These are phyloP conservation scores for Pilatotrama ljubarskyi DNA, from an alignment of 768 basidiomycete genomes.

Conservation along the genomic window DNA sequence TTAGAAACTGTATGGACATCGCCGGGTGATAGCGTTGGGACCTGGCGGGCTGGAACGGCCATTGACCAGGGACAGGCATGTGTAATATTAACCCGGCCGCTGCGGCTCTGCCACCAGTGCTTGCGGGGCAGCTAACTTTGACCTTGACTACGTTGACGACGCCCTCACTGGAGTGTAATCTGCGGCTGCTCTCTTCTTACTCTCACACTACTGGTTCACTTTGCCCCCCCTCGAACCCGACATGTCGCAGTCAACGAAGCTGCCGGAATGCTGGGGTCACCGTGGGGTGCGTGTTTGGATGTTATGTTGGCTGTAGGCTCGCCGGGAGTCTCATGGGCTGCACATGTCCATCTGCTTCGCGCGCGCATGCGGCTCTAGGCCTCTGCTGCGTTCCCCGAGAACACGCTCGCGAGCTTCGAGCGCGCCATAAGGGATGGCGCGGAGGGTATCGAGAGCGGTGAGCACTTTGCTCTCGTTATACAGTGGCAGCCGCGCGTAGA, in stretches of 20 bases:
- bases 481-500: background rate
- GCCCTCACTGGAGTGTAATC: no score
- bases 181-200: background rate
- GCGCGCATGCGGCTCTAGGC: conserved; percentile 47
- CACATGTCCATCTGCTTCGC: background rate
- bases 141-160: no score
- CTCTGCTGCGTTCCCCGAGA: conserved; percentile 83
- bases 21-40: no score
- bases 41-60: no score
- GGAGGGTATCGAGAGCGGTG: conserved; percentile 95
- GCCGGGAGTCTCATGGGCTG: no score
- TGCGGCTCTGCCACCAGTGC: no score
- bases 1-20: no score
- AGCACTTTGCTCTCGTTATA: conserved; percentile 27
- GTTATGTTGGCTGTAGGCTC: no score
- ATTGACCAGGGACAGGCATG: no score
- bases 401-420: conserved; percentile 89
- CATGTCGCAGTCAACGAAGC: conserved; percentile 1
- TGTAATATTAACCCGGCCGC: no score
- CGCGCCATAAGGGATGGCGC: conserved; percentile 89
- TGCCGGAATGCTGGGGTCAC: conserved; percentile 30
- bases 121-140: no score
- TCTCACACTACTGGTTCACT: background rate
- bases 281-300: conserved; percentile 27
- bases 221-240: background rate